Evolutionary conservation across 2,329 filamentous ascomycete genomes (phyloP).

Genomic region (Pseudopyrenochaeta lycopersici): DNA sequence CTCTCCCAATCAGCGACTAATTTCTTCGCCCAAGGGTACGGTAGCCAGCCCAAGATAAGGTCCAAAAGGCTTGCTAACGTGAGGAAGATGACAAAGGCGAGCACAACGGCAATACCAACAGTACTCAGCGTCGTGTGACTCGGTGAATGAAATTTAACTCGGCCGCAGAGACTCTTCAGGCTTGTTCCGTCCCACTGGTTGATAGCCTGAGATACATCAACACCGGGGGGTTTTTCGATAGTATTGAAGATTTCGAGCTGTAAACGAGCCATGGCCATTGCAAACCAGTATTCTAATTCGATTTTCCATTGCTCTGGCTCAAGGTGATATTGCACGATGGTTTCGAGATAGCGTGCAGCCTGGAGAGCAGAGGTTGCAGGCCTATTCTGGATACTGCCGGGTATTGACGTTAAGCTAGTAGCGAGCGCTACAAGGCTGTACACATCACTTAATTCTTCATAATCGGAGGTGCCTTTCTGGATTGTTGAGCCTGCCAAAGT

Average conservation of each 20-base stretch:
- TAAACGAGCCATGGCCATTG: not conserved
- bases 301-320: slow-evolving; percentile 2
- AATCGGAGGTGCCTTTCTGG: not conserved
- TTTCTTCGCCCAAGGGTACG: not conserved
- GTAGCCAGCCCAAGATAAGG: not conserved
- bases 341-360: slow-evolving; percentile 1
- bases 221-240: slow-evolving; percentile 2
- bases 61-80: not conserved
- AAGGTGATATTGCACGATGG: not conserved
- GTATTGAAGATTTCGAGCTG: slow-evolving; percentile 6
- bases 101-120: not conserved
- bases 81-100: not conserved
- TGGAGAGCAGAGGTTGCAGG: not conserved
- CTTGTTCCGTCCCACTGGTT: not conserved
- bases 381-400: not conserved
- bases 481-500: not conserved
- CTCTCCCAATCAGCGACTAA: not conserved
- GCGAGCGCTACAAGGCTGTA: not conserved
- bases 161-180: slow-evolving; percentile 1
- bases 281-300: slow-evolving; percentile 5
- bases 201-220: not conserved
- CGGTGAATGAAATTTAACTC: slow-evolving; percentile 2
- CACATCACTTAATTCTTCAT: not conserved
- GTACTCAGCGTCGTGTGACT: no score
- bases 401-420: not conserved